Percentiles rank a stretch among this genome's conserved stretches.
Conservation (phyloP, 495 filamentous ascomycete species). For the Tuber indicum region DNA sequence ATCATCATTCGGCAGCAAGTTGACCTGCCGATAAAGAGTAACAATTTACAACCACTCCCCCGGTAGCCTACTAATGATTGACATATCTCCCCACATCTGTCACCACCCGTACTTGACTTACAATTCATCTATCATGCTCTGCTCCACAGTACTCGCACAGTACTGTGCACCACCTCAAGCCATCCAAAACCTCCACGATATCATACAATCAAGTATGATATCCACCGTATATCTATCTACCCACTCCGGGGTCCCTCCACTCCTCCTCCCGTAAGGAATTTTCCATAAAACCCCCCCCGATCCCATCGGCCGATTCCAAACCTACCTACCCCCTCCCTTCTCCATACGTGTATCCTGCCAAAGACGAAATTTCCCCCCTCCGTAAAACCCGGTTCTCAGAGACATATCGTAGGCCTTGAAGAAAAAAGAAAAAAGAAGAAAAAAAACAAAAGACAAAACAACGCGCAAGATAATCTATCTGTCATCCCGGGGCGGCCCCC, state of each 20-base stretch:
- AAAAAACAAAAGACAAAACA: neutral
- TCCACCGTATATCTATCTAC: too few relatives aligned
- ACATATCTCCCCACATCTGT: neutral
- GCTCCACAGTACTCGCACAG: neutral
- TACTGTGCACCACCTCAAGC: neutral
- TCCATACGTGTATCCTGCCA: slow-evolving; percentile 1
- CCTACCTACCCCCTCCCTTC: neutral
- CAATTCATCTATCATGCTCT: neutral
- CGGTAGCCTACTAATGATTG: slow-evolving; percentile 2
- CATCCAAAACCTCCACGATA: neutral
- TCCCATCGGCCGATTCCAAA: slow-evolving; percentile 4
- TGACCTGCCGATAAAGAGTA: neutral
- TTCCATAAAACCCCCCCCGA: neutral
- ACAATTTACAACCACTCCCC: neutral
- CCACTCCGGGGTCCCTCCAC: too few relatives aligned
- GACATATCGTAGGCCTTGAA: neutral
- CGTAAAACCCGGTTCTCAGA: neutral
- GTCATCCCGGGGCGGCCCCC: neutral
- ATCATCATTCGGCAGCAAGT: neutral
- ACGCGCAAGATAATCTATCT: neutral
- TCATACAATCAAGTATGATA: neutral
- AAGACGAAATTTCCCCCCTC: neutral
- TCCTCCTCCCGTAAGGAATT: neutral
- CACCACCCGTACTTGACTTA: neutral
- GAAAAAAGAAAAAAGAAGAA: neutral